Conservation (phyloP, 495 filamentous ascomycete genomes). For the Lasiosphaeria miniovina region DNA sequence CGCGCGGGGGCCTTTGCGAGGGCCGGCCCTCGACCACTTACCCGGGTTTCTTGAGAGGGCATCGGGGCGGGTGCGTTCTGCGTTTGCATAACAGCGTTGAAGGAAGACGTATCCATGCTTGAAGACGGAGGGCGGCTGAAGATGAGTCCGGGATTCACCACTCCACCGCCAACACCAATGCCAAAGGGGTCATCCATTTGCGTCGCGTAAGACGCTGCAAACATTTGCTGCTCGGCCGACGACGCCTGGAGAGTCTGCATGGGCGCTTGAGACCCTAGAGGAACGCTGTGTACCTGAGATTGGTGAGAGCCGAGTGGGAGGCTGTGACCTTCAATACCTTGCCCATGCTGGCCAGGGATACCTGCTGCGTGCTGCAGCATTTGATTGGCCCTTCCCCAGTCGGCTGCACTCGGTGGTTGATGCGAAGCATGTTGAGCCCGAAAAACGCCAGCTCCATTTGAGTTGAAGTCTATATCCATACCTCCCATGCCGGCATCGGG, state of each 20-base stretch:
- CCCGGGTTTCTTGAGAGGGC: constrained; percentile 18
- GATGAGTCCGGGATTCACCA: constrained; percentile 45
- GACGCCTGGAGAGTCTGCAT: constrained; percentile 36
- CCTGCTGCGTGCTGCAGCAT: constrained; percentile 42
- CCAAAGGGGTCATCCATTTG: constrained; percentile 42
- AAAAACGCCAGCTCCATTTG: constrained; percentile 33
- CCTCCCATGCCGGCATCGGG: constrained; percentile 50
- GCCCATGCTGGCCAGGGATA: constrained; percentile 23
- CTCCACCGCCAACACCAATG: constrained; percentile 33
- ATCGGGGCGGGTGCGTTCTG: constrained; percentile 26
- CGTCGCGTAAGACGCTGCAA: constrained; percentile 36
- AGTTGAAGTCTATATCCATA: constrained; percentile 57
- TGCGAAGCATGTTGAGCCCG: constrained; percentile 32
- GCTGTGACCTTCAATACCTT: constrained; percentile 19
- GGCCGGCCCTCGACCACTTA: constrained; percentile 16
- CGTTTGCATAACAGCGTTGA: constrained; percentile 31
- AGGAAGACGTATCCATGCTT: constrained; percentile 35
- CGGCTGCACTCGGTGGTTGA: constrained; percentile 41
- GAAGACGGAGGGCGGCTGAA: constrained; percentile 47
- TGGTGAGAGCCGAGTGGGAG: too few species aligned
- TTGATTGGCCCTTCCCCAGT: constrained; percentile 49
- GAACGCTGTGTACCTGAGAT: constrained; percentile 19
- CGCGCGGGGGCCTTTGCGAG: constrained; percentile 28
- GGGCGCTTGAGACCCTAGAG: constrained; percentile 40
- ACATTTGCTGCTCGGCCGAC: constrained; percentile 36